Evolutionary conservation across 2,329 filamentous ascomycete genomes (phyloP).

Genomic region (Pyrenochaeta sp.): DNA sequence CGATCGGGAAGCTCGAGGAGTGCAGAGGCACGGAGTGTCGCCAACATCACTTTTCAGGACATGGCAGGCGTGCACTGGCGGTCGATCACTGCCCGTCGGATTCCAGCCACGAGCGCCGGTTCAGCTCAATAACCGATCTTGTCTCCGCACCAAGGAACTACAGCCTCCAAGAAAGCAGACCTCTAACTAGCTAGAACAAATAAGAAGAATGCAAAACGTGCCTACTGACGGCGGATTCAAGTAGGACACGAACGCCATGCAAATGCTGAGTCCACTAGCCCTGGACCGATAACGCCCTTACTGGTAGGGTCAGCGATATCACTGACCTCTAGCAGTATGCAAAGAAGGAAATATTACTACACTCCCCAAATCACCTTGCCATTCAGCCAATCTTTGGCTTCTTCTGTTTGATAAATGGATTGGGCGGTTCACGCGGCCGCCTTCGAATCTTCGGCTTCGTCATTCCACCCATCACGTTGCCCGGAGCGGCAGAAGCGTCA

Average conservation of each 20-base stretch:
- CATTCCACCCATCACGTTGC: conserved; percentile 32
- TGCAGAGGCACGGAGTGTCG: conserved; percentile 1
- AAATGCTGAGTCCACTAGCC: conserved; percentile 9
- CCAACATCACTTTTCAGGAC: conserved; percentile 5
- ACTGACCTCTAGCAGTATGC: conserved; percentile 6
- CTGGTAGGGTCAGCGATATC: conserved; percentile 1
- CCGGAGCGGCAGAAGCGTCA: conserved; percentile 7
- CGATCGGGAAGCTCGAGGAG: neutral
- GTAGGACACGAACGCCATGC: conserved; percentile 9
- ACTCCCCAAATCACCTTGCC: neutral
- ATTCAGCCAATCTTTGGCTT: conserved; percentile 39
- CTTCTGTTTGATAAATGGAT: conserved; percentile 39
- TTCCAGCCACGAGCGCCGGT: conserved; percentile 24
- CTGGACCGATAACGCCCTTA: neutral
- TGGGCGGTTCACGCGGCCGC: conserved; percentile 32
- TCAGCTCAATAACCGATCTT: conserved; percentile 18
- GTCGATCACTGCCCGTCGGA: conserved; percentile 26
- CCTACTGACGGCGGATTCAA: neutral
- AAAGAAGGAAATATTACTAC: conserved; percentile 6
- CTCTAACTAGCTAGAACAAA: conserved; percentile 7
- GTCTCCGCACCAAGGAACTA: conserved; percentile 2
- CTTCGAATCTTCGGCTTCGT: conserved; percentile 43
- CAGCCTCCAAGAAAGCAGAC: conserved; percentile 12
- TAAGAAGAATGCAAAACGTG: conserved; percentile 6
- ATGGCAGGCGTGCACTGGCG: conserved; percentile 10